phyloP scores from a whole-genome alignment of 495 filamentous ascomycete species.

The Sphaerosporella brunnea region DNA sequence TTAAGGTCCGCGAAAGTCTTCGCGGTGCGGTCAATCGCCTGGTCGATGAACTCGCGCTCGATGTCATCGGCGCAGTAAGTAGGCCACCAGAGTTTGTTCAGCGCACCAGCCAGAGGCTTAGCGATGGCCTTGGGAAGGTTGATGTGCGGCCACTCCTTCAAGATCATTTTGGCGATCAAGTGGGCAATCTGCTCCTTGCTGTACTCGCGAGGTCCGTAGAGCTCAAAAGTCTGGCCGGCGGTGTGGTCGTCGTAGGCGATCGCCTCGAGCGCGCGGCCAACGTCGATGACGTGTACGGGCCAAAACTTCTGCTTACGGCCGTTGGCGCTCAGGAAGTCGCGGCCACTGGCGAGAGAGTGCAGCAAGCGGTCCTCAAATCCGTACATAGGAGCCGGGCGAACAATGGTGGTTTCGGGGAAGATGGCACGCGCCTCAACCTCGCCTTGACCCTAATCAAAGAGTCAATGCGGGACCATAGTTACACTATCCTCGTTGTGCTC shows the following conservation, averaged over 20 bases:
- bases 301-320: constrained; percentile 78
- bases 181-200: constrained; percentile 69
- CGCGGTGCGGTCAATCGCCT: constrained; percentile 71
- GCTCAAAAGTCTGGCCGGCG: constrained; percentile 77
- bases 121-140: constrained; percentile 70
- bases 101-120: constrained; percentile 48
- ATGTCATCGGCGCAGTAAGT: constrained; percentile 69
- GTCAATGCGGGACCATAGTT: no score
- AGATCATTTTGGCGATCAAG: constrained; percentile 78
- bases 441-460: constrained; percentile 50
- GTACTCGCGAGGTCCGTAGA: constrained; percentile 88
- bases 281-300: constrained; percentile 84
- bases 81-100: constrained; percentile 81
- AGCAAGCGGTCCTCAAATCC: constrained; percentile 89
- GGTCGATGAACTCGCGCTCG: constrained; percentile 86
- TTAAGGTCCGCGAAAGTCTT: constrained; percentile 93
- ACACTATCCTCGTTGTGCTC: no score
- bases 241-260: constrained; percentile 85
- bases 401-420: constrained; percentile 96
- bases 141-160: constrained; percentile 74
- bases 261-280: constrained; percentile 66
- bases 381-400: constrained; percentile 83
- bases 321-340: constrained; percentile 76
- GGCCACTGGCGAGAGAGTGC: constrained; percentile 57
- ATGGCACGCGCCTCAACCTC: constrained; percentile 74